Evolutionary conservation across 805 yeast species (phyloP).

Genomic region (Hagleromyces aurorensis): DNA sequence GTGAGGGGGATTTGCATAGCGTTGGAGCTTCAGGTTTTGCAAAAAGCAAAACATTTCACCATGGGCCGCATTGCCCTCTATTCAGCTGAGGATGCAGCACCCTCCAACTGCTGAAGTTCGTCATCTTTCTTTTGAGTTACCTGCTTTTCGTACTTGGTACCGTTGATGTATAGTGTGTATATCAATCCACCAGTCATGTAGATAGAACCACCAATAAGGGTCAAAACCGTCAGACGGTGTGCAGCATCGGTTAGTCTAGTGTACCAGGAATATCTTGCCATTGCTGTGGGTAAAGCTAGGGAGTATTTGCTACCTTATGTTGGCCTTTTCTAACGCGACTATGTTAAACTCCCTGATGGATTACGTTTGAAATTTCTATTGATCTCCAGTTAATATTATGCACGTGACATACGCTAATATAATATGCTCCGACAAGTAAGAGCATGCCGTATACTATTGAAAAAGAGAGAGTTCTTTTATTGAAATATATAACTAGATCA

Average conservation of each 20-base stretch:
- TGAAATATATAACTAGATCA: no score
- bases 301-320: background rate
- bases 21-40: no score
- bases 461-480: no score
- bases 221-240: slow-evolving; percentile 64
- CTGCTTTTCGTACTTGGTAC: slow-evolving; percentile 42
- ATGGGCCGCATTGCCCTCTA: no score
- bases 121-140: slow-evolving; percentile 25
- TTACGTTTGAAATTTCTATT: no score
- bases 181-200: slow-evolving; percentile 47
- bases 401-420: no score
- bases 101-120: slow-evolving; percentile 13
- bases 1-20: no score
- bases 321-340: background rate
- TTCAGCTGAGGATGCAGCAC: slow-evolving; percentile 15
- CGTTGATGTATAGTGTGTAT: slow-evolving; percentile 45
- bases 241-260: slow-evolving; percentile 62
- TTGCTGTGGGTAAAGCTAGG: no score
- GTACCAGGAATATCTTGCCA: slow-evolving; percentile 65
- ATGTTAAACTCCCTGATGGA: background rate
- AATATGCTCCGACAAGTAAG: no score
- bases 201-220: slow-evolving; percentile 50
- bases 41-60: no score
- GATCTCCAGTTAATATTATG: no score
- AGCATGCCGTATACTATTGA: no score